Conservation (phyloP, 331 rosid species). For the Prunus yedoensis region DNA sequence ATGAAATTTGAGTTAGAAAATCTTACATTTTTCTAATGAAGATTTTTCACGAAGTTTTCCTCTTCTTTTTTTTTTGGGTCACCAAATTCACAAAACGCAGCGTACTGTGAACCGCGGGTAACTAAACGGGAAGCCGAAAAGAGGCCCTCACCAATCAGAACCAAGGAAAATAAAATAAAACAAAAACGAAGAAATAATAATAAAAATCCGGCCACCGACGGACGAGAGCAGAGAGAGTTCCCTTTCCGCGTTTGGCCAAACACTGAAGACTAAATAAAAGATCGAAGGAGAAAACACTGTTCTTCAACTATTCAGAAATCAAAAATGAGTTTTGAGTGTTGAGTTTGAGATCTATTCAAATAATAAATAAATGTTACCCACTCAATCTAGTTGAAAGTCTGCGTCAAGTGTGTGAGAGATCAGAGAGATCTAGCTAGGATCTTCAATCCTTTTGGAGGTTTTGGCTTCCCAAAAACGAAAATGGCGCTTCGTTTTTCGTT, state of each 20-base stretch:
- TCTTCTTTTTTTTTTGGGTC: too few relatives aligned
- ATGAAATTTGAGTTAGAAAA: too few relatives aligned
- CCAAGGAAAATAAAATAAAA: background rate
- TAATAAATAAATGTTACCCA: background rate
- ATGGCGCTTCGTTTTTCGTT: conserved; percentile 48
- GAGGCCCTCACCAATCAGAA: background rate
- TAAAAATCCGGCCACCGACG: background rate
- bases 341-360: background rate
- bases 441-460: background rate
- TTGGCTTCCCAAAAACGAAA: background rate
- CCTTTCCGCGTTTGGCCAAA: conserved; percentile 10
- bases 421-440: background rate
- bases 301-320: background rate
- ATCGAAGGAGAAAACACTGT: background rate
- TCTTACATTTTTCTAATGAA: too few relatives aligned
- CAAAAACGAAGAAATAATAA: background rate
- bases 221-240: background rate
- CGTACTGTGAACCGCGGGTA: too few relatives aligned
- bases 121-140: background rate
- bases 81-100: too few relatives aligned
- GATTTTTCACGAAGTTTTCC: too few relatives aligned
- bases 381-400: background rate
- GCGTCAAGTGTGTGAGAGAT: background rate
- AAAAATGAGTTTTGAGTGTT: background rate
- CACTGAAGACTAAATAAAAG: background rate